Evolutionary conservation across 2,329 filamentous ascomycete species (phyloP).

Genomic region (Apiospora saccharicola): DNA sequence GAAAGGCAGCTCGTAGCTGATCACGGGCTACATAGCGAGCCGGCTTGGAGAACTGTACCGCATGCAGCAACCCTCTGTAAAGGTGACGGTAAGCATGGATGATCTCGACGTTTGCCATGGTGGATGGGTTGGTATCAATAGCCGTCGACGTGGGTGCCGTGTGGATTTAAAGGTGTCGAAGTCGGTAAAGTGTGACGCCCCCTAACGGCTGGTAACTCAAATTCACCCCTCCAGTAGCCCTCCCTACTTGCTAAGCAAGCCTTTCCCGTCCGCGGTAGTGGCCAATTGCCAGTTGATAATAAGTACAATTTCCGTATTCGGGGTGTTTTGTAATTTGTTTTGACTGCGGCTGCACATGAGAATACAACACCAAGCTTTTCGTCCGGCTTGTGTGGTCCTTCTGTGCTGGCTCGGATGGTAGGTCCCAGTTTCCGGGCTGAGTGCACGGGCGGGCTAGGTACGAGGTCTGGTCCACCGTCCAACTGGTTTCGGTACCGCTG

Average conservation of each 20-base stretch:
- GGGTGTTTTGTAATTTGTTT: background rate
- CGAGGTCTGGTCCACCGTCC: background rate
- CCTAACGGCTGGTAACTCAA: background rate
- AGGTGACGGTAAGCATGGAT: slow-evolving; percentile 74
- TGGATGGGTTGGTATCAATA: background rate
- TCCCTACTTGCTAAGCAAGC: background rate
- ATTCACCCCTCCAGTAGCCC: background rate
- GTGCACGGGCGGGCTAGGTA: slow-evolving; percentile 8
- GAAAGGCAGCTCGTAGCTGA: slow-evolving; percentile 67
- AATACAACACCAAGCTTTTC: slow-evolving; percentile 8
- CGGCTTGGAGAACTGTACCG: slow-evolving; percentile 75
- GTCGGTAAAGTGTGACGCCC: background rate
- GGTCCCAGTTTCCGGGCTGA: slow-evolving; percentile 10
- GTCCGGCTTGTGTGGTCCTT: background rate
- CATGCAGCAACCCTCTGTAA: slow-evolving; percentile 71
- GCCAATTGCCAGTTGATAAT: background rate
- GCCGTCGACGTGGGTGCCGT: background rate
- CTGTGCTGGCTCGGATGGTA: background rate
- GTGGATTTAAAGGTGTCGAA: background rate
- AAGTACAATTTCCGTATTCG: background rate
- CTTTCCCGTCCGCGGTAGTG: background rate
- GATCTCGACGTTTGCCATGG: slow-evolving; percentile 52
- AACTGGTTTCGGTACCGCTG: background rate
- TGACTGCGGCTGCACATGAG: background rate
- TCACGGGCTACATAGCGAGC: slow-evolving; percentile 69